Evolutionary conservation across 2,329 filamentous ascomycete species (phyloP).

Genomic region (Ampelomyces quisqualis): DNA sequence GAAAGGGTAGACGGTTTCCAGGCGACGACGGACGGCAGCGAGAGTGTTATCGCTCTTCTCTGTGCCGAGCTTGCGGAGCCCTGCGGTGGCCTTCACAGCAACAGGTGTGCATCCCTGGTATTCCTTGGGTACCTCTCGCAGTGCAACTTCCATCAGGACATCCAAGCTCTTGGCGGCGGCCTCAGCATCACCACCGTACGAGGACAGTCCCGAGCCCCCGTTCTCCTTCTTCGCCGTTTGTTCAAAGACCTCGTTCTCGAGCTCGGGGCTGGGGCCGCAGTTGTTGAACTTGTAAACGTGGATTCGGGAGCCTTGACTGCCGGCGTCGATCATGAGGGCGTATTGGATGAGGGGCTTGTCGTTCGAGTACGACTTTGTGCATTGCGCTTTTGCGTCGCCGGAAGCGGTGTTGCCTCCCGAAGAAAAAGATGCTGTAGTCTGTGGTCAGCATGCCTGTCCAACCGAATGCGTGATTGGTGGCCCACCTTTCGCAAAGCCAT

Average conservation of each 20-base stretch:
- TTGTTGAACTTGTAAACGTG: slow-evolving; percentile 99
- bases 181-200: slow-evolving; percentile 81
- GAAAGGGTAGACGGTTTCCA: slow-evolving; percentile 92
- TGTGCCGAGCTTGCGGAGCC: slow-evolving; percentile 79
- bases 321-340: slow-evolving; percentile 97
- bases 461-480: slow-evolving; percentile 2
- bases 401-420: slow-evolving; percentile 47
- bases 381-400: slow-evolving; percentile 68
- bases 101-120: slow-evolving; percentile 90
- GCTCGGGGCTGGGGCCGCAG: slow-evolving; percentile 89
- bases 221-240: slow-evolving; percentile 84
- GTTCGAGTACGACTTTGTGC: slow-evolving; percentile 78
- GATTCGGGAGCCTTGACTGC: slow-evolving; percentile 95
- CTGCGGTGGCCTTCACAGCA: slow-evolving; percentile 97
- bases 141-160: slow-evolving; percentile 78
- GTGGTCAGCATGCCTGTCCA: background rate
- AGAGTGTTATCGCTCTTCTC: slow-evolving; percentile 83
- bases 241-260: slow-evolving; percentile 90
- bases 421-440: slow-evolving; percentile 22
- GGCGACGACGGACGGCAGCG: slow-evolving; percentile 74
- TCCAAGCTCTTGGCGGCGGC: slow-evolving; percentile 89
- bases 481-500: slow-evolving; percentile 32
- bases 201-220: slow-evolving; percentile 77
- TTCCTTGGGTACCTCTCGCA: slow-evolving; percentile 80
- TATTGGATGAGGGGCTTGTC: slow-evolving; percentile 96